Conservation (phyloP, 306 rosid species). For the Trichosanthes truncata region DNA sequence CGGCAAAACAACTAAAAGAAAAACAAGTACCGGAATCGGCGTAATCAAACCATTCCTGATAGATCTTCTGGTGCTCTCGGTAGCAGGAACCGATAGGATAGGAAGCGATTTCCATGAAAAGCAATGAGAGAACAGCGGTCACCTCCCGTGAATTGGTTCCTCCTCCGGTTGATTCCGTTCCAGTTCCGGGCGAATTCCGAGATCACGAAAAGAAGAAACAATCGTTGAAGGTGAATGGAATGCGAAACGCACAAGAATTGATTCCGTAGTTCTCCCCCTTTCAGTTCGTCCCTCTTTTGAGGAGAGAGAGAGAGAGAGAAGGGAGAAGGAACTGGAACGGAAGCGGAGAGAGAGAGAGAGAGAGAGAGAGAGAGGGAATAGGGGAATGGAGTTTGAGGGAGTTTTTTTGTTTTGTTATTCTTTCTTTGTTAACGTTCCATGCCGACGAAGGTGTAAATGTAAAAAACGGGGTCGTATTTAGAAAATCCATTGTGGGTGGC, state of each 20-base stretch:
- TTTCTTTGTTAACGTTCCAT: background rate
- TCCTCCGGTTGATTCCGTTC: background rate
- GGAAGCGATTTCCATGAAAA: constrained; percentile 54
- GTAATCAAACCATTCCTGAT: constrained; percentile 67
- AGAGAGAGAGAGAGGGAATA: background rate
- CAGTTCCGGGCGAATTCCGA: background rate
- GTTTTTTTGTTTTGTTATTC: background rate
- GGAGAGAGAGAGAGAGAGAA: background rate
- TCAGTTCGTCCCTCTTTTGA: background rate
- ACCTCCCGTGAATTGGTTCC: background rate
- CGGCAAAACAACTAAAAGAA: background rate
- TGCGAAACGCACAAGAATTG: background rate
- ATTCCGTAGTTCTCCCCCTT: background rate
- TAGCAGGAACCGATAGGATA: constrained; percentile 35
- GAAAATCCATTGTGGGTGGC: background rate
- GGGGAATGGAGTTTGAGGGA: background rate
- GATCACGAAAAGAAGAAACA: background rate
- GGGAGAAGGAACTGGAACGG: background rate
- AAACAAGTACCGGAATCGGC: constrained; percentile 64
- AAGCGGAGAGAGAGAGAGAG: background rate
- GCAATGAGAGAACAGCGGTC: background rate
- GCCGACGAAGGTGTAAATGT: background rate
- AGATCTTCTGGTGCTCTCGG: constrained; percentile 45
- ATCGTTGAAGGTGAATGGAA: background rate
- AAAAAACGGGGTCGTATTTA: background rate